phyloP scores from a whole-genome alignment of 1,284 basidiomycete genomes.

The Hemileia vastatrix region DNA sequence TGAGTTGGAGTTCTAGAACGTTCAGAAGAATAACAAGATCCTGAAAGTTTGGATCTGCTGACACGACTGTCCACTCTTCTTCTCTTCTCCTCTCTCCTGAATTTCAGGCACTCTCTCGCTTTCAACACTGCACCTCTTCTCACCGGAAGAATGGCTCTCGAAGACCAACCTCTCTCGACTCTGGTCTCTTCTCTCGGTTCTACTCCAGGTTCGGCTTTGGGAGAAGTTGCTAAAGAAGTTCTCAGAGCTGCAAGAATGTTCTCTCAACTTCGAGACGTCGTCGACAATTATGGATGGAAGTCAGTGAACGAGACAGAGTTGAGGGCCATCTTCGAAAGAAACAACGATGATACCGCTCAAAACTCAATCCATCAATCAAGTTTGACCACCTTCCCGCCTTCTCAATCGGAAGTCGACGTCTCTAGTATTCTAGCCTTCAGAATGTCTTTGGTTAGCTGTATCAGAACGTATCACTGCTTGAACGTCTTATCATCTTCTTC shows the following conservation, averaged over 20 bases:
- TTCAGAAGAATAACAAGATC: not conserved
- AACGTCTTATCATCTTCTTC: too few relatives aligned
- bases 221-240: constrained; percentile 26
- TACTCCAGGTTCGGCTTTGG: constrained; percentile 24
- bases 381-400: constrained; percentile 4
- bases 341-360: constrained; percentile 22
- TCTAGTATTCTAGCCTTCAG: constrained; percentile 23
- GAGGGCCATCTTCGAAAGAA: constrained; percentile 24
- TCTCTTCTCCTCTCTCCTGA: too few relatives aligned
- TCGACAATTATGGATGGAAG: constrained; percentile 30
- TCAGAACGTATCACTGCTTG: too few relatives aligned
- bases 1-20: not conserved
- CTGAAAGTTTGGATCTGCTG: not conserved
- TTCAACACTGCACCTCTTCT: constrained; percentile 29
- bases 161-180: constrained; percentile 25
- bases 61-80: not conserved
- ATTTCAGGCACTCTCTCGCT: constrained; percentile 26
- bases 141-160: constrained; percentile 27
- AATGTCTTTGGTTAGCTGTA: too few relatives aligned
- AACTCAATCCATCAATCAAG: constrained; percentile 22
- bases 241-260: constrained; percentile 29
- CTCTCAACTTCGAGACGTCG: constrained; percentile 28
- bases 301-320: constrained; percentile 26
- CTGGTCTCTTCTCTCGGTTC: constrained; percentile 28
- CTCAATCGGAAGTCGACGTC: not conserved